Conservation (phyloP, 2,329 filamentous ascomycete genomes). For the Colletotrichum sansevieriae region DNA sequence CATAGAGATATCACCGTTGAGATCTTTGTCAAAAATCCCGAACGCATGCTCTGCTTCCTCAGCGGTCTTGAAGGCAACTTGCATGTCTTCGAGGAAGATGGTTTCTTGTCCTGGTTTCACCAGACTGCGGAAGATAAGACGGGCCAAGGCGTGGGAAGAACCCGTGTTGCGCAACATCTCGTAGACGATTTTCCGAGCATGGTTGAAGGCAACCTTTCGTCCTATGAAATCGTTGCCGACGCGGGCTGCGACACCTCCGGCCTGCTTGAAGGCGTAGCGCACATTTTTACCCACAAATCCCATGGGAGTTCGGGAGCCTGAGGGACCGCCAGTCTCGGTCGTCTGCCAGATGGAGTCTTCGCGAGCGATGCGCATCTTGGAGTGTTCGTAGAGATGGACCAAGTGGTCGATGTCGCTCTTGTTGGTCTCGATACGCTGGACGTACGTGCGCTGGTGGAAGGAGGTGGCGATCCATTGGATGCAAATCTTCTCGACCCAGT, state of each 20-base stretch:
- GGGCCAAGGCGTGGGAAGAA: constrained; percentile 86
- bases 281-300: constrained; percentile 80
- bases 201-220: constrained; percentile 75
- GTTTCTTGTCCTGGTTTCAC: constrained; percentile 81
- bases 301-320: constrained; percentile 81
- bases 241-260: constrained; percentile 86
- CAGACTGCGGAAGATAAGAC: constrained; percentile 89
- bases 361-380: constrained; percentile 77
- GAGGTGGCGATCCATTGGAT: constrained; percentile 95
- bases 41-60: constrained; percentile 94
- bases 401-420: constrained; percentile 84
- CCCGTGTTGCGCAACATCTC: constrained; percentile 79
- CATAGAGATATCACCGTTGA: constrained; percentile 97
- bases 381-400: constrained; percentile 74
- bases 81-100: constrained; percentile 82
- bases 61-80: constrained; percentile 80
- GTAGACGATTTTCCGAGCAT: constrained; percentile 87
- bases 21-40: constrained; percentile 92
- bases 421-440: constrained; percentile 90
- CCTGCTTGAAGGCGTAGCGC: constrained; percentile 80
- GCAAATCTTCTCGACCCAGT: constrained; percentile 91
- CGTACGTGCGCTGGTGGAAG: constrained; percentile 92
- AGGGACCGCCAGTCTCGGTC: constrained; percentile 54
- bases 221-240: constrained; percentile 95
- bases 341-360: constrained; percentile 64